A percentile compares a stretch with the other conserved stretches of the same genome.
Conservation (phyloP, 768 basidiomycete species). For the Leucocoprinus leucothites region DNA sequence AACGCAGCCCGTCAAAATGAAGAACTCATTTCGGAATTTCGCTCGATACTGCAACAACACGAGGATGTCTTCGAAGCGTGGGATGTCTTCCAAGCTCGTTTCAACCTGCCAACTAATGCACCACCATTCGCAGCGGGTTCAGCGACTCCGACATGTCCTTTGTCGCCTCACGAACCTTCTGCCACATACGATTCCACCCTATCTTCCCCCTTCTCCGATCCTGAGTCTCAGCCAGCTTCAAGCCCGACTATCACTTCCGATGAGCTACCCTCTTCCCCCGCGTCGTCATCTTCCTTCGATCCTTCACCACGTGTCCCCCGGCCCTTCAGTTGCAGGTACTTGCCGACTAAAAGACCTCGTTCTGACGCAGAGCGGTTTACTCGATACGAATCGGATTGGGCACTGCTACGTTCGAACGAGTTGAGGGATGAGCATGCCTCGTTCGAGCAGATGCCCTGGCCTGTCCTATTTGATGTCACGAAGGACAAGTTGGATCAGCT, state of each 20-base stretch:
- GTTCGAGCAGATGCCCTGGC: constrained; percentile 3
- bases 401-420: neutral
- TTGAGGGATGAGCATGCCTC: neutral
- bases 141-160: neutral
- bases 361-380: neutral
- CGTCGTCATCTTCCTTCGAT: neutral
- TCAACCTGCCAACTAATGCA: neutral
- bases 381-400: neutral
- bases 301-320: neutral
- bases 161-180: neutral
- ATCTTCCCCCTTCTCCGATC: no score
- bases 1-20: neutral
- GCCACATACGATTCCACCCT: no score
- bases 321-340: neutral
- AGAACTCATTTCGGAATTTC: neutral
- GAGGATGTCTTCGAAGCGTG: neutral
- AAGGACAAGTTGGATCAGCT: neutral
- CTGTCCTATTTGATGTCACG: neutral
- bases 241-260: no score
- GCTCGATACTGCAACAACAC: neutral
- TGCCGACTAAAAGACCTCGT: neutral
- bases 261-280: neutral
- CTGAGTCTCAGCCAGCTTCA: no score
- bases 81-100: neutral
- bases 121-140: neutral